phyloP scores from a whole-genome alignment of 148 eudicot species.

The Spergularia bocconei region DNA sequence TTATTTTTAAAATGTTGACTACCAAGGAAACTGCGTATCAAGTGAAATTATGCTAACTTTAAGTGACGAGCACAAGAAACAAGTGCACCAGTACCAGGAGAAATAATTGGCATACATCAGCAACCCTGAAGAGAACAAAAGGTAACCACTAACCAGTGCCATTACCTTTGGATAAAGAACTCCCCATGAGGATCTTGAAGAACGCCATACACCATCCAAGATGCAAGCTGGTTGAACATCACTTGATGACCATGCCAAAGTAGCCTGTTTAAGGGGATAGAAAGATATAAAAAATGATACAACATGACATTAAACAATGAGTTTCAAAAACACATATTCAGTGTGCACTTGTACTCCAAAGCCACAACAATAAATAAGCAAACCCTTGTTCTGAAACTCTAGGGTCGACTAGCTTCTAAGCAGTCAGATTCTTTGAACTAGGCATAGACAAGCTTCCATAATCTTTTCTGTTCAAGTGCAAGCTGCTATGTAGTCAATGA shows the following conservation, averaged over 20 bases:
- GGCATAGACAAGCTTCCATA: background rate
- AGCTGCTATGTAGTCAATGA: background rate
- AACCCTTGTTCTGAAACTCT: background rate
- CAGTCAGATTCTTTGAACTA: background rate
- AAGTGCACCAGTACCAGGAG: background rate
- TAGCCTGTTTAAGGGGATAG: conserved; percentile 49
- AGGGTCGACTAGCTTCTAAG: background rate
- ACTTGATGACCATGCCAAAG: conserved; percentile 99
- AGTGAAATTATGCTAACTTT: too few relatives aligned
- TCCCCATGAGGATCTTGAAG: conserved; percentile 90
- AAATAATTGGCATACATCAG: background rate
- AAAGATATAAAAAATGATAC: background rate
- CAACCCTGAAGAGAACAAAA: conserved; percentile 1
- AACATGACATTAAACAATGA: background rate
- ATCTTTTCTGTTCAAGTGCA: background rate
- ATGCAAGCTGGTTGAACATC: conserved; percentile 90
- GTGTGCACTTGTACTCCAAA: background rate
- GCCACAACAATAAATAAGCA: background rate
- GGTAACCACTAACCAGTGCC: background rate
- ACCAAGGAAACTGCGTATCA: too few relatives aligned
- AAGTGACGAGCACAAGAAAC: background rate
- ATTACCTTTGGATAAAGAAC: conserved; percentile 80
- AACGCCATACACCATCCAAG: conserved; percentile 97
- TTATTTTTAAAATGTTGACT: too few relatives aligned
- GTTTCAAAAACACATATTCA: background rate